Evolutionary conservation across 352 stramenopile genomes (phyloP).

Genomic region (Globisporangium nagaii): DNA sequence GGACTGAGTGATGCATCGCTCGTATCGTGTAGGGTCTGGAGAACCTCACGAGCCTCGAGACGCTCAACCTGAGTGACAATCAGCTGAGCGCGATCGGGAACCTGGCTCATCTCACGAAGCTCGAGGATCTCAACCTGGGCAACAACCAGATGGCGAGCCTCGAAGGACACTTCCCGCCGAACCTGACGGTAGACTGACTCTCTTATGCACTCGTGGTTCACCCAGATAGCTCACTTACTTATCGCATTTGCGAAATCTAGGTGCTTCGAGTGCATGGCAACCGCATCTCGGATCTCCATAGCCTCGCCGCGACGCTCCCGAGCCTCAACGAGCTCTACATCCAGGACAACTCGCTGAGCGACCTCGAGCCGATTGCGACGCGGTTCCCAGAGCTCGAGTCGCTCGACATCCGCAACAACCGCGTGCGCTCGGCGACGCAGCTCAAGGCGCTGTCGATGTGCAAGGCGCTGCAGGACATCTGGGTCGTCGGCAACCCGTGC

Average conservation of each 20-base stretch:
- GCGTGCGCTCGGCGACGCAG: conserved; percentile 17
- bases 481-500: conserved; percentile 64
- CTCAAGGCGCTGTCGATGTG: conserved; percentile 19
- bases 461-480: conserved; percentile 47
- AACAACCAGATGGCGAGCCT: conserved; percentile 53
- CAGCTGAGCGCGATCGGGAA: conserved; percentile 47
- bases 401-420: conserved; percentile 68
- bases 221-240: too few species aligned
- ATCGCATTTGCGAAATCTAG: conserved; percentile 18
- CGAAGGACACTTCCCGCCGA: conserved; percentile 42
- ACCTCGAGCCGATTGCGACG: conserved; percentile 22
- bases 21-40: conserved; percentile 56
- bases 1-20: too few species aligned
- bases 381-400: conserved; percentile 55
- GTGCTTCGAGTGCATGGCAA: conserved; percentile 48
- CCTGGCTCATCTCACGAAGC: conserved; percentile 54
- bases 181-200: conserved; percentile 32
- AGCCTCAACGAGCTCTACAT: conserved; percentile 67
- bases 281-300: conserved; percentile 35
- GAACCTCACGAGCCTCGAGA: conserved; percentile 43
- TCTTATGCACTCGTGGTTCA: too few species aligned
- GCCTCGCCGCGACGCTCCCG: conserved; percentile 22
- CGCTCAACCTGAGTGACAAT: conserved; percentile 64
- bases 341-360: conserved; percentile 41
- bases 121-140: conserved; percentile 66